A percentile compares a stretch with the other conserved stretches of the same genome.
These are phyloP conservation scores for Schizothecium vesticola DNA, from an alignment of 495 filamentous ascomycete genomes.

Conservation along the genomic window DNA sequence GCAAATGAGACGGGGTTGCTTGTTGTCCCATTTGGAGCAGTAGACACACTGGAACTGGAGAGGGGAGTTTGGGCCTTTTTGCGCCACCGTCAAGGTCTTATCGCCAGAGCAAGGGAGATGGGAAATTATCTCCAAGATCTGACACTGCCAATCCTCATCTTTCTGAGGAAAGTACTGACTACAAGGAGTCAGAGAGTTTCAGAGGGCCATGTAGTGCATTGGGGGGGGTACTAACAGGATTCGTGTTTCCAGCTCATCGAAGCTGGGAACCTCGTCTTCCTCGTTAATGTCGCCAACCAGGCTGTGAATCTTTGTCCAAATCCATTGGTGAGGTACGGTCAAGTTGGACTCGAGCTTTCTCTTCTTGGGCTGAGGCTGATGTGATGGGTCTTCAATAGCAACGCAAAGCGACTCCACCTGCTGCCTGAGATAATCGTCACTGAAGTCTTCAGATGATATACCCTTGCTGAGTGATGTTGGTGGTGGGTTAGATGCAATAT, in stretches of 20 bases:
- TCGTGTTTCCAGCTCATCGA: constrained; percentile 19
- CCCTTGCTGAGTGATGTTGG: neutral
- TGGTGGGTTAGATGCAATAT: constrained; percentile 3
- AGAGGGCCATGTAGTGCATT: neutral
- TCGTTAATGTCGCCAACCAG: neutral
- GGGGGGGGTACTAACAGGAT: constrained; percentile 26
- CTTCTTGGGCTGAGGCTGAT: neutral
- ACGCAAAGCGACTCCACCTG: neutral
- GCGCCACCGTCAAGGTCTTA: constrained; percentile 20
- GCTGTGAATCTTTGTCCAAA: neutral
- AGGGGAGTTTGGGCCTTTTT: neutral
- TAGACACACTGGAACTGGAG: constrained; percentile 16
- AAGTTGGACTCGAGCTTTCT: neutral
- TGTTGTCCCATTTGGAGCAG: constrained; percentile 13
- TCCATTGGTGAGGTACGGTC: neutral
- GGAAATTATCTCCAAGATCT: constrained; percentile 30
- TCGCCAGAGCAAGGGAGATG: constrained; percentile 35
- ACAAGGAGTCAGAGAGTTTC: neutral
- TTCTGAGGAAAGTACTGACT: constrained; percentile 28
- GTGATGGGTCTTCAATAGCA: neutral
- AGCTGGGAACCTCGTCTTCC: neutral
- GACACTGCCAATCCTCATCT: constrained; percentile 26
- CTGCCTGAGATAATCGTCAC: neutral
- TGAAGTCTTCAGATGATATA: neutral
- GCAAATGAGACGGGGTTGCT: neutral